phyloP scores from a whole-genome alignment of 768 basidiomycete genomes.

The Mycena galopus region DNA sequence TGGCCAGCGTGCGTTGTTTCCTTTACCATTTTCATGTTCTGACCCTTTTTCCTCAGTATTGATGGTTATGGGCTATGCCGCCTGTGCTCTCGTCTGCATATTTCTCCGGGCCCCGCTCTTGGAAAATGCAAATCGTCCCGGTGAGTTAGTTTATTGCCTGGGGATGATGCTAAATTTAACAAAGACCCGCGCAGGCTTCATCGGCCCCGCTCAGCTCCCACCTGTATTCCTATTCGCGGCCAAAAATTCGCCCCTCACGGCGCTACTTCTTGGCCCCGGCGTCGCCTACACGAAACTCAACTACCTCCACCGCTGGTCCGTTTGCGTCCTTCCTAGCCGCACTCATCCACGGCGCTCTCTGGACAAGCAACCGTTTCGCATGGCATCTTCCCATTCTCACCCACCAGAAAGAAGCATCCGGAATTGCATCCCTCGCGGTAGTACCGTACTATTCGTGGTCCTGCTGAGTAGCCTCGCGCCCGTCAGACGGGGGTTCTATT shows the following conservation, averaged over 20 bases:
- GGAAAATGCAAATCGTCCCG: slow-evolving; percentile 82
- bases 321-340: too few species aligned
- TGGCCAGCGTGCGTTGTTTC: slow-evolving; percentile 15
- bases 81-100: slow-evolving; percentile 70
- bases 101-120: slow-evolving; percentile 69
- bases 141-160: slow-evolving; percentile 41
- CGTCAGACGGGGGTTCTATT: too few species aligned
- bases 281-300: slow-evolving; percentile 81
- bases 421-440: too few species aligned
- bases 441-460: too few species aligned
- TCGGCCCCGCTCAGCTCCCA: slow-evolving; percentile 61
- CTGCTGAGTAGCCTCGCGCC: too few species aligned
- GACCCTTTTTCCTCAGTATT: slow-evolving; percentile 61
- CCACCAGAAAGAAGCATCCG: too few species aligned
- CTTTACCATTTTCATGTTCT: slow-evolving; percentile 40
- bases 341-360: too few species aligned
- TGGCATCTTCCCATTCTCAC: too few species aligned
- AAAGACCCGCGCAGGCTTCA: slow-evolving; percentile 47
- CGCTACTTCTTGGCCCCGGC: too few species aligned
- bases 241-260: slow-evolving; percentile 68
- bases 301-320: too few species aligned
- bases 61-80: slow-evolving; percentile 61
- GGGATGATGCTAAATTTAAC: neutral
- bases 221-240: slow-evolving; percentile 60
- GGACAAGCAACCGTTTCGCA: too few species aligned